Conservation (phyloP, 805 yeast species). For the Hermanozyma aechmeae region DNA sequence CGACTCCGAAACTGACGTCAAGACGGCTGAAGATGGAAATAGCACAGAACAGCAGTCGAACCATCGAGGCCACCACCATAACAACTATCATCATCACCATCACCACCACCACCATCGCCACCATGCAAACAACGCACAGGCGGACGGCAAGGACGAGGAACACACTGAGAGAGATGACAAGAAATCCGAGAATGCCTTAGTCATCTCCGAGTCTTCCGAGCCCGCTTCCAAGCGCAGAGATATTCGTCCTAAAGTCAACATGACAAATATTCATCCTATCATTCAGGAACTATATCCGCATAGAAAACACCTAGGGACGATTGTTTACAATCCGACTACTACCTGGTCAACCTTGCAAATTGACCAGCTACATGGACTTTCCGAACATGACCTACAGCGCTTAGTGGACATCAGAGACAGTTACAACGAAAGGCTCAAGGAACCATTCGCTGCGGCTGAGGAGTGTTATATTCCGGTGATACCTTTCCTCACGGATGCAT, state of each 20-base stretch:
- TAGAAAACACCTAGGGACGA: conserved; percentile 19
- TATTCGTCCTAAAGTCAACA: neutral
- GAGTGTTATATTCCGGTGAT: conserved; percentile 28
- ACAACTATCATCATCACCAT: conserved; percentile 6
- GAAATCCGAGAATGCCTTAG: neutral
- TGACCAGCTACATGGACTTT: conserved; percentile 11
- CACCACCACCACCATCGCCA: conserved; percentile 3
- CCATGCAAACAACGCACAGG: neutral
- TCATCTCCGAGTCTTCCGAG: neutral
- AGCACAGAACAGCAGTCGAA: neutral
- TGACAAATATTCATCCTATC: conserved; percentile 1
- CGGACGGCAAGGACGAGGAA: neutral
- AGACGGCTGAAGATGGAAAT: neutral
- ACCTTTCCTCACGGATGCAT: conserved; percentile 28
- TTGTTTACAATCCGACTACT: conserved; percentile 9
- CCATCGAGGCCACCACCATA: conserved; percentile 2
- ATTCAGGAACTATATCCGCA: conserved; percentile 19
- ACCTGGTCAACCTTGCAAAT: conserved; percentile 13
- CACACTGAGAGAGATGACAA: neutral
- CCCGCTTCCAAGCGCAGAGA: neutral
- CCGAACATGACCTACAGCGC: conserved; percentile 18
- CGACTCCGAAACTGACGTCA: neutral
- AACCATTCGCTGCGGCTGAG: conserved; percentile 3
- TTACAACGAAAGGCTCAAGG: conserved; percentile 5
- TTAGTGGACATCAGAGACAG: conserved; percentile 15